Conservation (phyloP, 495 filamentous ascomycete species). For the Lentithecium fluviatile region DNA sequence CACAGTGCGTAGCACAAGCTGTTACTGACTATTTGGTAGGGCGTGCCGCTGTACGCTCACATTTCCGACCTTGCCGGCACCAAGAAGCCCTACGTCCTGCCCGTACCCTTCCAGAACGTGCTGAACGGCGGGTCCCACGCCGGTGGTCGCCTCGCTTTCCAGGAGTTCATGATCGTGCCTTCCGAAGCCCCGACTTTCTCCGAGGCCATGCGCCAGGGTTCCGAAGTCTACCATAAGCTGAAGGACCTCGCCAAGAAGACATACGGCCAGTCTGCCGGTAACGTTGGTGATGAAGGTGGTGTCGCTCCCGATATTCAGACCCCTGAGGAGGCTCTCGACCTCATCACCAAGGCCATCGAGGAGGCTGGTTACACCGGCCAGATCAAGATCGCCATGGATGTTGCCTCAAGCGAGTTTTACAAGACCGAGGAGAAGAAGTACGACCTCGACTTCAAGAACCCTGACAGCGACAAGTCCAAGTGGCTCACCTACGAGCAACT, state of each 20-base stretch:
- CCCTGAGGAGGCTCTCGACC: constrained; percentile 91
- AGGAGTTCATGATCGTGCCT: constrained; percentile 99
- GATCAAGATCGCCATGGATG: constrained; percentile 98
- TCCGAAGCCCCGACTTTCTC: constrained; percentile 77
- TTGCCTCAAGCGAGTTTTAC: constrained; percentile 99
- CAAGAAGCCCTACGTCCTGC: constrained; percentile 99
- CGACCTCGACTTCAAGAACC: constrained; percentile 99
- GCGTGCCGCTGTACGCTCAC: constrained; percentile 94
- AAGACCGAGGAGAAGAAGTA: constrained; percentile 97
- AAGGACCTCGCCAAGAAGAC: constrained; percentile 98
- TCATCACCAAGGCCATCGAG: constrained; percentile 94
- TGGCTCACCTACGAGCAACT: constrained; percentile 99
- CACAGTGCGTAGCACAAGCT: not conserved
- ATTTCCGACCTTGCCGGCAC: constrained; percentile 97
- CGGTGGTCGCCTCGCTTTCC: constrained; percentile 97
- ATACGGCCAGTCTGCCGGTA: constrained; percentile 98
- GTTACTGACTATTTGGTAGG: constrained; percentile 43
- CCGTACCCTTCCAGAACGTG: constrained; percentile 99
- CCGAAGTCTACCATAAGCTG: constrained; percentile 97
- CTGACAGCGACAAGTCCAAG: constrained; percentile 85
- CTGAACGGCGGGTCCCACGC: constrained; percentile 99
- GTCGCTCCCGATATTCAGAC: constrained; percentile 99
- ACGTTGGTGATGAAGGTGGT: constrained; percentile 99
- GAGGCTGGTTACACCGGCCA: constrained; percentile 90
- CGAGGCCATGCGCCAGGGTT: constrained; percentile 91